Conservation (phyloP, 805 yeast species). For the Saccharomycopsis schoenii region DNA sequence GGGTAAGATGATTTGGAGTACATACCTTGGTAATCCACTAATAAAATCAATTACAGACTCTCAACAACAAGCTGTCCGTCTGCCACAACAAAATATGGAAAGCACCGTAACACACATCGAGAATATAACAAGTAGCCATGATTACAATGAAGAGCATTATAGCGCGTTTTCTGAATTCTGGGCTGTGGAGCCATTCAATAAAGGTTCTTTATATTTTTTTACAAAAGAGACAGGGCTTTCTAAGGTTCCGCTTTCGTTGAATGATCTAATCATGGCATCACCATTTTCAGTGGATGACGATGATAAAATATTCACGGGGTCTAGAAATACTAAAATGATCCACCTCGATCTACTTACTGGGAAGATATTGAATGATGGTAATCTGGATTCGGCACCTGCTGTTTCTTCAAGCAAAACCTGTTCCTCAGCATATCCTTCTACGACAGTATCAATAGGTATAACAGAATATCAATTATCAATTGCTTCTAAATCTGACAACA, state of each 20-base stretch:
- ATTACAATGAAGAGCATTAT: background rate
- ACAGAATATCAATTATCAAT: slow-evolving; percentile 66
- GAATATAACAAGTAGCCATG: background rate
- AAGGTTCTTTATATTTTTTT: slow-evolving; percentile 77
- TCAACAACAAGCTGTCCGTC: background rate
- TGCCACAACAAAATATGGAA: background rate
- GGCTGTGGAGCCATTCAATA: slow-evolving; percentile 86
- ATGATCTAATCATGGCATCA: slow-evolving; percentile 66
- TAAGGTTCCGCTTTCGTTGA: slow-evolving; percentile 71
- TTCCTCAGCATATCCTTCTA: slow-evolving; percentile 23
- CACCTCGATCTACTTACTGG: slow-evolving; percentile 71
- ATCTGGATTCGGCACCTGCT: background rate
- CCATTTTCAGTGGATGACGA: slow-evolving; percentile 75
- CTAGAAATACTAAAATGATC: slow-evolving; percentile 63
- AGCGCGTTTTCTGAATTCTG: slow-evolving; percentile 37
- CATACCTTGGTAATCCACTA: slow-evolving; percentile 11
- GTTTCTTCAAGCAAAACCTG: background rate
- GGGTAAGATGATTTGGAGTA: slow-evolving; percentile 16
- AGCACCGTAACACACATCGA: background rate
- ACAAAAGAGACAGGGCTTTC: slow-evolving; percentile 65
- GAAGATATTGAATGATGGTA: slow-evolving; percentile 33
- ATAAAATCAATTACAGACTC: slow-evolving; percentile 2
- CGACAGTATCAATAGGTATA: slow-evolving; percentile 48
- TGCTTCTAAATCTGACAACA: slow-evolving; percentile 52
- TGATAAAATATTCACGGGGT: slow-evolving; percentile 84